Percentiles rank a stretch among this genome's conserved stretches.
phyloP scores from a whole-genome alignment of 345 rosid genomes.

The rapeseed (Brassica napus) region Da-Ae NC_063452.1:62895501-62896000 shows the following conservation, averaged over 20 bases:
- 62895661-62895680: too few relatives aligned
- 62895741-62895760: conserved; percentile 41
- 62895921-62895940: neutral
- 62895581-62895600: too few relatives aligned
- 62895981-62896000: neutral
- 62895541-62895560: too few relatives aligned
- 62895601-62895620: too few relatives aligned
- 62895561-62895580: too few relatives aligned
- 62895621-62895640: too few relatives aligned
- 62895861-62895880: conserved; percentile 1
- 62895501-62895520: too few relatives aligned
- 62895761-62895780: conserved; percentile 48
- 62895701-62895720: conserved; percentile 11
- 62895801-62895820: conserved; percentile 32
- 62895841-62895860: neutral
- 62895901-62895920: conserved; percentile 32
- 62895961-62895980: conserved; percentile 13
- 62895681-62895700: too few relatives aligned
- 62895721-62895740: conserved; percentile 45
- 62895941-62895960: conserved; percentile 16
- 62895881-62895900: conserved; percentile 28
- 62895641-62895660: too few relatives aligned
- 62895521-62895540: too few relatives aligned
- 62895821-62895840: conserved; percentile 38
- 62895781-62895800: conserved; percentile 10